Percentiles rank a stretch among this genome's conserved stretches.
These are phyloP conservation scores for Aschersonia sp. DNA, from an alignment of 2,329 filamentous ascomycete species.

Conservation along the genomic window DNA sequence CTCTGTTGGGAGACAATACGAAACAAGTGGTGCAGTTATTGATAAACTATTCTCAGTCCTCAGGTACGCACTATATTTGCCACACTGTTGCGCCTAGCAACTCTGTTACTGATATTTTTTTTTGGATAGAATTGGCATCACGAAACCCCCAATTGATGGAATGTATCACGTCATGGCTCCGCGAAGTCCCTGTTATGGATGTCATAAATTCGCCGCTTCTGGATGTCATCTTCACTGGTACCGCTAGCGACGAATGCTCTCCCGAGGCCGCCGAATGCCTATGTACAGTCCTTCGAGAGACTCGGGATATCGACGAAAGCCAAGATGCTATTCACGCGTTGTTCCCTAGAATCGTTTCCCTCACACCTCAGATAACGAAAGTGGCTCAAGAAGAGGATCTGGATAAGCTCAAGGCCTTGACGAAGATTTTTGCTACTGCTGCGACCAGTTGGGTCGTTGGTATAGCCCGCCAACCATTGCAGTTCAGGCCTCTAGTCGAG, in stretches of 20 bases:
- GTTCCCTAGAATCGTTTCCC: constrained; percentile 63
- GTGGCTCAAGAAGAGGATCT: constrained; percentile 68
- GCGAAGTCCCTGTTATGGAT: constrained; percentile 73
- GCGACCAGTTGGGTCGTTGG: constrained; percentile 90
- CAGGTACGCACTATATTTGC: constrained; percentile 41
- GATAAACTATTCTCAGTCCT: constrained; percentile 83
- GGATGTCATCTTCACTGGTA: constrained; percentile 62
- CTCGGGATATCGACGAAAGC: constrained; percentile 83
- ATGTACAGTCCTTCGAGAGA: constrained; percentile 83
- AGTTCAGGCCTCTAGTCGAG: constrained; percentile 78
- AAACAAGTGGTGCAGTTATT: constrained; percentile 75
- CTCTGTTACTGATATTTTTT: not conserved
- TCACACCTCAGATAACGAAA: constrained; percentile 63
- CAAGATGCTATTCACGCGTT: constrained; percentile 67
- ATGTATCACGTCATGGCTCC: constrained; percentile 92
- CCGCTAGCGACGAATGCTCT: constrained; percentile 64
- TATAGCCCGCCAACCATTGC: constrained; percentile 67
- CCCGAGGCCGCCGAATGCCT: constrained; percentile 85
- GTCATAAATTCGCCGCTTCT: constrained; percentile 79
- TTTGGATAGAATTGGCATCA: constrained; percentile 49
- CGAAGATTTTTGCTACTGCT: constrained; percentile 81
- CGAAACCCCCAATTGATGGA: constrained; percentile 84
- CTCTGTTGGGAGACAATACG: constrained; percentile 83
- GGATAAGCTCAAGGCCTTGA: constrained; percentile 77
- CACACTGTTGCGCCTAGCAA: not conserved